Evolutionary conservation across 148 eudicot species (phyloP), one percentile per base, ranked within the genome.

Genomic region (Rhododendron mucronatum): DNA sequence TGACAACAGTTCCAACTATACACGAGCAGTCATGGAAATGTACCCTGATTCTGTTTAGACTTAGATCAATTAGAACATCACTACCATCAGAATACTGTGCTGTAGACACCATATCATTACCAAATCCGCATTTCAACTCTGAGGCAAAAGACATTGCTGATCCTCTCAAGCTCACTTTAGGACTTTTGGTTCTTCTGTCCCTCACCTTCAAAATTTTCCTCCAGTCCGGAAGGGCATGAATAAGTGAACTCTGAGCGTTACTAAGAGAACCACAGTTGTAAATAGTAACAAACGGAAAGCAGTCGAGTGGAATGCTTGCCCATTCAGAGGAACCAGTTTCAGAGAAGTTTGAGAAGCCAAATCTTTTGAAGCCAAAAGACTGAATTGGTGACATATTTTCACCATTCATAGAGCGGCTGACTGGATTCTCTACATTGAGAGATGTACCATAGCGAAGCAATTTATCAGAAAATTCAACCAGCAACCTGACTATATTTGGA

Each of bases 21-120:
- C 93, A 90, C 45, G 98, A 90, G 67, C 91, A 92, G 86, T 97
- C 98, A 91, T 97, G 98, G 90, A 97, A 94, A 89, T 97, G 93
- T 55, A 93, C 39, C 79, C 85, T 89, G 74, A 90, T 86, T 88
- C 87, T 87, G 80, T 87, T 84, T 75, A 94, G 86, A 86, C 87
- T 86, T 88, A 93, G 82, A 55, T 90, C 92, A 84, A 91, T 76
- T 41, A 89, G 51, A 63, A 84, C 8, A 82, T 82, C 90, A 51
- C 80, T 84, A 65, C 59, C 77, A 44, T 16, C 82, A 39, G 37
- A 69, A 77, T 81, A 57, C 61, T 71, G 84, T 82, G 84, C 48
- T 73, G 74, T 35, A 67, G 83, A 82, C 84, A 80, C 47, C 41
- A 74, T 86, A 89, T 57, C 81, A 86, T 45, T 85, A 73, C 88